A percentile compares a stretch with the other conserved stretches of the same genome.
phyloP scores from a whole-genome alignment of 108 stramenopile genomes.

The Nitzschia inconspicua region DNA sequence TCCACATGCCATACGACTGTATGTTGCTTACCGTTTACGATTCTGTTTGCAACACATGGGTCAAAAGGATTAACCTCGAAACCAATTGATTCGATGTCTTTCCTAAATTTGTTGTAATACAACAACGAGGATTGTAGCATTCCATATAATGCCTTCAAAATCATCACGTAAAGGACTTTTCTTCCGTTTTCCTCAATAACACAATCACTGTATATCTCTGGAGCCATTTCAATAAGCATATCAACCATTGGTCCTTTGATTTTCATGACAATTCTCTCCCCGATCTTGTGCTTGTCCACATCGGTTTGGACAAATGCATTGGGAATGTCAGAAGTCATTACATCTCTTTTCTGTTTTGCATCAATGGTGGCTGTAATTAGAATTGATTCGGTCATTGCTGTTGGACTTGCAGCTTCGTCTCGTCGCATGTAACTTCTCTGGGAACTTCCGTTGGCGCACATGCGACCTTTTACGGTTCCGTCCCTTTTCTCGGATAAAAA shows the following conservation, averaged over 20 bases:
- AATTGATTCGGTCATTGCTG: no score
- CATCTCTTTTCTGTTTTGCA: conserved; percentile 38
- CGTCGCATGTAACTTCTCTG: no score
- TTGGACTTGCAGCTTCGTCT: no score
- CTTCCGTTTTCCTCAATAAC: conserved; percentile 16
- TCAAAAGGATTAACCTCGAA: conserved; percentile 56
- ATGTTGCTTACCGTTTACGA: conserved; percentile 24
- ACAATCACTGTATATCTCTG: conserved; percentile 17
- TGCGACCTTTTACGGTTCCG: no score
- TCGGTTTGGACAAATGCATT: conserved; percentile 46
- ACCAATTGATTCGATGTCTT: conserved; percentile 22
- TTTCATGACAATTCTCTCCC: conserved; percentile 3
- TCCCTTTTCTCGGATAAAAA: no score
- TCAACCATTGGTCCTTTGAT: conserved; percentile 32
- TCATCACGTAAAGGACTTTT: conserved; percentile 31
- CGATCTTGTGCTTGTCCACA: no score
- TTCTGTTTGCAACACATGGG: conserved; percentile 48
- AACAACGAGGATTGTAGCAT: conserved; percentile 27
- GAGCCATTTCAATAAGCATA: conserved; percentile 20
- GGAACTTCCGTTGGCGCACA: no score
- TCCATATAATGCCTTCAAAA: conserved; percentile 46
- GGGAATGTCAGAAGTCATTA: conserved; percentile 34
- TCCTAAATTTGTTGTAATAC: conserved; percentile 22
- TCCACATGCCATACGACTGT: conserved; percentile 52
- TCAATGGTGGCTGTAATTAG: no score